These are phyloP conservation scores for Galerina sulciceps DNA, from an alignment of 768 basidiomycete species.

Conservation along the genomic window DNA sequence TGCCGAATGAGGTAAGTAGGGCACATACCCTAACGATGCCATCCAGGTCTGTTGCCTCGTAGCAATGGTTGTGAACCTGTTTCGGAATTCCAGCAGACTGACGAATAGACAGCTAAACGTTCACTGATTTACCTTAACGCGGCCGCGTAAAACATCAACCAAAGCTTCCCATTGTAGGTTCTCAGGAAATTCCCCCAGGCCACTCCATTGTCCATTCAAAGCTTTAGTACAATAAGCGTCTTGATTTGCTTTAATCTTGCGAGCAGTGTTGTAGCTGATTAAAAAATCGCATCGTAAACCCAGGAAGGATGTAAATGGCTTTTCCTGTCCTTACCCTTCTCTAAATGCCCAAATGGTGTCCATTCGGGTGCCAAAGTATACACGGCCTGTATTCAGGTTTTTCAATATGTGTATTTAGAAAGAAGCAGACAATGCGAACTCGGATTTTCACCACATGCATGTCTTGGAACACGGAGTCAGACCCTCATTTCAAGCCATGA, in stretches of 20 bases:
- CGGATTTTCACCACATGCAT: conserved; percentile 62
- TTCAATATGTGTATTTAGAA: conserved; percentile 1
- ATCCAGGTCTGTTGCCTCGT: conserved; percentile 71
- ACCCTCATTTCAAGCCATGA: not conserved
- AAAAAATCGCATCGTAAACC: conserved; percentile 17
- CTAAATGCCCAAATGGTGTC: conserved; percentile 72
- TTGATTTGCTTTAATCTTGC: conserved; percentile 63
- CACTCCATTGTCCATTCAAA: conserved; percentile 47
- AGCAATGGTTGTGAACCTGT: conserved; percentile 62
- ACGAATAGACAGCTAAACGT: not conserved
- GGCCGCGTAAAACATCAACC: conserved; percentile 77
- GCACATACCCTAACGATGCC: conserved; percentile 60
- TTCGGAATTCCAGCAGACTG: not conserved
- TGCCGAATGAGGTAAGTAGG: not conserved
- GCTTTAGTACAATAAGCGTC: conserved; percentile 66
- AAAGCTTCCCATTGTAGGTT: conserved; percentile 76
- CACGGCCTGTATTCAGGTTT: conserved; percentile 34
- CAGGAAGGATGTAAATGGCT: not conserved
- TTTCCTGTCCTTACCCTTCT: conserved; percentile 42
- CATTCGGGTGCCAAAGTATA: conserved; percentile 58
- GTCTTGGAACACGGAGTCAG: conserved; percentile 30
- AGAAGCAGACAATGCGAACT: conserved; percentile 35
- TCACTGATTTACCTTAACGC: conserved; percentile 56
- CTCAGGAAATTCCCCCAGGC: conserved; percentile 62
- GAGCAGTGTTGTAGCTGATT: conserved; percentile 61